Evolutionary conservation across 1,284 basidiomycete species (phyloP), one percentile per base, ranked within the genome.

Genomic region (Veloboletus limbatus): DNA sequence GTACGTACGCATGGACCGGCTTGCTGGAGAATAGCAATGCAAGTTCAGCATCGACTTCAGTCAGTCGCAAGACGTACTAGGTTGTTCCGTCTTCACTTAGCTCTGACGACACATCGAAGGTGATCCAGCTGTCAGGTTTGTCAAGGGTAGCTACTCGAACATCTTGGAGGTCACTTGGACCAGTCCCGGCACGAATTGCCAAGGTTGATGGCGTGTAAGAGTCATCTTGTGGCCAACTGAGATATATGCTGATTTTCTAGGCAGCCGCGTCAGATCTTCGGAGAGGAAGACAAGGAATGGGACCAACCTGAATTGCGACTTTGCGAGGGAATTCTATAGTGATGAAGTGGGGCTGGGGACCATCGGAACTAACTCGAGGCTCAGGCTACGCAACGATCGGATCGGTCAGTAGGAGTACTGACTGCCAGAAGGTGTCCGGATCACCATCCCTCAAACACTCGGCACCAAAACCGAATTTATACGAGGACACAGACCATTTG

Each of bases 351-450:
- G 97, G 97, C 62, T 98, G 97, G 0, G 92, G 91, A 0, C 97
- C 97, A 63, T 99, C 97, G 6, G 92, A 96, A 66, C 96, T 98
- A 65, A 13, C 14, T 47, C 42, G 41, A 47, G 33, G 44, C 32
- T 40, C 34, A 42, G 51, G 20, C 38, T 9, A 35, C 10, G 45
- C n/a, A 43, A 24, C 18, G 34, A 28, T 34, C 3, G 22, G 6
- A 14, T 21, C 30, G 28, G 27, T 28, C 0, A n/a, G 20, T 20
- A 11, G 39, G 17, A 17, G 20, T 10, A 79, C 92, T 64, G 68
- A 98, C 94, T 99, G 97, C 97, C 97, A 99, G 58, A 98, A 95
- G 0, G 94, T 97, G 33, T 90, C 85, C 32, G 91, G 85, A 62
- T 97, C 89, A 18, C 81, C 79, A 58, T 98, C 94, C 13, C 84